phyloP scores from a whole-genome alignment of 345 rosid genomes.

The Raphanus raphanistrum region DNA sequence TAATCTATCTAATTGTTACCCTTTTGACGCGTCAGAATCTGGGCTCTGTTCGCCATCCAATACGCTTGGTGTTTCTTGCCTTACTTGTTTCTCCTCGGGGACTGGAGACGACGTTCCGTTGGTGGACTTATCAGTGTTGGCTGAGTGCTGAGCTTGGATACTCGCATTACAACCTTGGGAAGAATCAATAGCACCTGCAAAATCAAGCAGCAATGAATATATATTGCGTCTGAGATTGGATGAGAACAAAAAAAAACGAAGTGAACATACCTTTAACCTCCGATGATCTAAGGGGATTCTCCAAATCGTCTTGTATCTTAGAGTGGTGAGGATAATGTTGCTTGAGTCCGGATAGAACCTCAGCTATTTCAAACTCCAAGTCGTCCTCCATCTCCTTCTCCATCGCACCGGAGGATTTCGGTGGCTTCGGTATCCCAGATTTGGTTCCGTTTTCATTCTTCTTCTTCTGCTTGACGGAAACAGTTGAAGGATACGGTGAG shows the following conservation, averaged over 20 bases:
- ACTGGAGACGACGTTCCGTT: neutral
- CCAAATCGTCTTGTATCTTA: conserved; percentile 32
- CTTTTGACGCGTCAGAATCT: conserved; percentile 37
- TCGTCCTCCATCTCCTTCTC: conserved; percentile 45
- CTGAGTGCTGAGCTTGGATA: neutral
- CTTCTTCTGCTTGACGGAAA: conserved; percentile 51
- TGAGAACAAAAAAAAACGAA: neutral
- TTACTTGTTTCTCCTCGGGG: neutral
- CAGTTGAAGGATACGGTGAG: conserved; percentile 49
- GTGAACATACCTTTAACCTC: conserved; percentile 30
- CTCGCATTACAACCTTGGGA: conserved; percentile 20
- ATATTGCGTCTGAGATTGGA: neutral
- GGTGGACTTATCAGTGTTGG: conserved; percentile 24
- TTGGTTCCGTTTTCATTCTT: conserved; percentile 48
- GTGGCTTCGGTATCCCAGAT: conserved; percentile 42
- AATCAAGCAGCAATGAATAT: neutral
- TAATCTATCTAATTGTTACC: conserved; percentile 23
- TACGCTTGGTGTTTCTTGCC: neutral
- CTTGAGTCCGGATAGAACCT: conserved; percentile 55
- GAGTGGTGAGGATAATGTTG: conserved; percentile 43
- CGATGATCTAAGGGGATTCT: conserved; percentile 14
- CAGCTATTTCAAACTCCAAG: conserved; percentile 68
- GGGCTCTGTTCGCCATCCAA: conserved; percentile 1
- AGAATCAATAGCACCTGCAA: conserved; percentile 40
- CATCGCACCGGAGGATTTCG: conserved; percentile 40